These are phyloP conservation scores for Botryotinia globosa DNA, from an alignment of 2,329 filamentous ascomycete genomes.

Conservation along the genomic window DNA sequence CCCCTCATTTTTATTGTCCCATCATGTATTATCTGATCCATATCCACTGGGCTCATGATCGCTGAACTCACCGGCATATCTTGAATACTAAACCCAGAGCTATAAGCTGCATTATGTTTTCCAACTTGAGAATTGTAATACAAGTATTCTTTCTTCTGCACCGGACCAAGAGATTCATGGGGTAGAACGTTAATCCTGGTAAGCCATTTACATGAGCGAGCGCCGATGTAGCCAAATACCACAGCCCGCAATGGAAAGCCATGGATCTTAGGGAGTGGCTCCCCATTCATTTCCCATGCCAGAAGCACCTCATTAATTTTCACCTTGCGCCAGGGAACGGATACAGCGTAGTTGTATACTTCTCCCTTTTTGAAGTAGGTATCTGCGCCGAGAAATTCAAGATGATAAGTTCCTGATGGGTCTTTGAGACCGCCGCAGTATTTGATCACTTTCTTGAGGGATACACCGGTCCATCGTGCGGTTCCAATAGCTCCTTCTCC, in stretches of 20 bases:
- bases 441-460: slow-evolving; percentile 68
- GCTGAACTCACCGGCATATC: slow-evolving; percentile 67
- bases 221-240: slow-evolving; percentile 64
- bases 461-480: slow-evolving; percentile 60
- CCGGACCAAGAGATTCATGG: slow-evolving; percentile 53
- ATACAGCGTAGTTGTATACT: slow-evolving; percentile 65
- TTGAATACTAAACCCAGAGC: slow-evolving; percentile 63
- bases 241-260: slow-evolving; percentile 62
- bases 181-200: slow-evolving; percentile 60
- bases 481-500: slow-evolving; percentile 67
- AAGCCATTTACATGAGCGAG: slow-evolving; percentile 68
- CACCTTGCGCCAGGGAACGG: slow-evolving; percentile 65
- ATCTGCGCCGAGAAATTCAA: slow-evolving; percentile 69
- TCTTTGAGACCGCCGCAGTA: slow-evolving; percentile 58
- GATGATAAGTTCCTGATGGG: slow-evolving; percentile 52
- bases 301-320: slow-evolving; percentile 64
- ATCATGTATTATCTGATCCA: slow-evolving; percentile 42
- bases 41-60: slow-evolving; percentile 54
- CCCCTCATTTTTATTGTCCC: slow-evolving; percentile 47
- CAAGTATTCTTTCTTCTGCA: slow-evolving; percentile 64
- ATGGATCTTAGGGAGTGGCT: slow-evolving; percentile 61
- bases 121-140: slow-evolving; percentile 67
- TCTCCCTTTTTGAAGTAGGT: slow-evolving; percentile 67
- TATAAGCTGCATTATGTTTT: slow-evolving; percentile 58
- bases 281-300: slow-evolving; percentile 66